These are phyloP conservation scores for Penicillium silybi DNA, from an alignment of 495 filamentous ascomycete genomes.

Conservation along the genomic window DNA sequence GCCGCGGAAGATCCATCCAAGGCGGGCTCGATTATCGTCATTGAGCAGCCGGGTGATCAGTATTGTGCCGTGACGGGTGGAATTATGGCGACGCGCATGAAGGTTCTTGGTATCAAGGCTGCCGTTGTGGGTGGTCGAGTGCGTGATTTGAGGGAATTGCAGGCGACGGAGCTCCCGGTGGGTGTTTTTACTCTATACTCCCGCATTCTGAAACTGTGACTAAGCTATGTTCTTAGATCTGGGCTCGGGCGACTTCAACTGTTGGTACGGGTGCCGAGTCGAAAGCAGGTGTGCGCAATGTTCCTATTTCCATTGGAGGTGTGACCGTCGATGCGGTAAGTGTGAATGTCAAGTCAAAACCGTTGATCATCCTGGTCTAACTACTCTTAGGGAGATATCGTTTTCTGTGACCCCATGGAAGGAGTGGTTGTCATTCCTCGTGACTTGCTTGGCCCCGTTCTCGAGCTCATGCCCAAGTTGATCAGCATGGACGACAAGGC, in stretches of 20 bases:
- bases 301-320: slow-evolving; percentile 47
- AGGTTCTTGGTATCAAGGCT: slow-evolving; percentile 47
- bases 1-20: slow-evolving; percentile 24
- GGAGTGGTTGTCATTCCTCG: slow-evolving; percentile 62
- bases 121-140: slow-evolving; percentile 59
- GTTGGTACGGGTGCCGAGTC: slow-evolving; percentile 59
- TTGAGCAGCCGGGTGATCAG: slow-evolving; percentile 57
- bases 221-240: slow-evolving; percentile 37
- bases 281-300: slow-evolving; percentile 51
- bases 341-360: background rate
- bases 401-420: slow-evolving; percentile 58
- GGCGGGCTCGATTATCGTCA: slow-evolving; percentile 51
- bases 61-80: slow-evolving; percentile 63
- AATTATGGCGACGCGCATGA: slow-evolving; percentile 64
- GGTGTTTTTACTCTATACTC: slow-evolving; percentile 13
- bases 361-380: background rate
- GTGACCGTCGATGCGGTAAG: slow-evolving; percentile 47
- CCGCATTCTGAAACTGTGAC: background rate
- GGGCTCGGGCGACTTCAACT: slow-evolving; percentile 53
- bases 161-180: slow-evolving; percentile 44
- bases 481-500: slow-evolving; percentile 59
- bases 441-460: slow-evolving; percentile 43
- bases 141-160: slow-evolving; percentile 56
- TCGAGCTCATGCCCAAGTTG: slow-evolving; percentile 51
- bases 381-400: slow-evolving; percentile 51